A percentile compares a stretch with the other conserved stretches of the same genome.
These are phyloP conservation scores for Fraxinus velutina DNA, from an alignment of 305 asterid genomes.

Conservation along the genomic window DNA sequence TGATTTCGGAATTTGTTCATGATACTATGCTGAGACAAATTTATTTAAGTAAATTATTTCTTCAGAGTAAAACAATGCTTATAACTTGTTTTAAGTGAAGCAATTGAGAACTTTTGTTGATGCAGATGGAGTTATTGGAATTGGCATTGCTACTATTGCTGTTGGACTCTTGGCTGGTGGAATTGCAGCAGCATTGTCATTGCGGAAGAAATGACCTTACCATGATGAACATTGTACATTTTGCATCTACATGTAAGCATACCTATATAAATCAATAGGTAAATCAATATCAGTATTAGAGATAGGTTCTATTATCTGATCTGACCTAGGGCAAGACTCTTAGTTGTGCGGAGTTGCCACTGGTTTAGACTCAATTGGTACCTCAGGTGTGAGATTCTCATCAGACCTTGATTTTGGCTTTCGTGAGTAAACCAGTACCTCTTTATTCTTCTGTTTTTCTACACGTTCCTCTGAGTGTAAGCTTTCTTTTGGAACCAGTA, in stretches of 20 bases:
- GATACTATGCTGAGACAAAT: neutral
- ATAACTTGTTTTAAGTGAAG: neutral
- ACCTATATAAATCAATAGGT: neutral
- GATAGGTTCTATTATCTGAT: no score
- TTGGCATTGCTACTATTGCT: constrained; percentile 51
- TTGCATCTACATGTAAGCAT: neutral
- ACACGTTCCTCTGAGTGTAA: no score
- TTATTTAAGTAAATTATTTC: neutral
- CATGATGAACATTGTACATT: neutral
- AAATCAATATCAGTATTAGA: no score
- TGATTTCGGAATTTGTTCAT: no score
- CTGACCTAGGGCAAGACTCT: no score
- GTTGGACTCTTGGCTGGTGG: constrained; percentile 50
- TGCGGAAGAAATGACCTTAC: constrained; percentile 39
- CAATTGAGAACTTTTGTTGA: neutral
- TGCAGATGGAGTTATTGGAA: constrained; percentile 46
- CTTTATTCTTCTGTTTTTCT: no score
- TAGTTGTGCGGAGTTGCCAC: no score
- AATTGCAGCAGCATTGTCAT: constrained; percentile 34
- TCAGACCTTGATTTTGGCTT: no score
- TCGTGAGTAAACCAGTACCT: no score
- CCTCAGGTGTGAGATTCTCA: no score
- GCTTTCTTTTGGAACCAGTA: no score
- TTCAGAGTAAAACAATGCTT: neutral
- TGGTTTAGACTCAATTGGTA: no score